Percentiles rank a stretch among this genome's conserved stretches.
These are phyloP conservation scores for Epichloe brachyelytri DNA, from an alignment of 2,329 filamentous ascomycete species.

Conservation along the genomic window DNA sequence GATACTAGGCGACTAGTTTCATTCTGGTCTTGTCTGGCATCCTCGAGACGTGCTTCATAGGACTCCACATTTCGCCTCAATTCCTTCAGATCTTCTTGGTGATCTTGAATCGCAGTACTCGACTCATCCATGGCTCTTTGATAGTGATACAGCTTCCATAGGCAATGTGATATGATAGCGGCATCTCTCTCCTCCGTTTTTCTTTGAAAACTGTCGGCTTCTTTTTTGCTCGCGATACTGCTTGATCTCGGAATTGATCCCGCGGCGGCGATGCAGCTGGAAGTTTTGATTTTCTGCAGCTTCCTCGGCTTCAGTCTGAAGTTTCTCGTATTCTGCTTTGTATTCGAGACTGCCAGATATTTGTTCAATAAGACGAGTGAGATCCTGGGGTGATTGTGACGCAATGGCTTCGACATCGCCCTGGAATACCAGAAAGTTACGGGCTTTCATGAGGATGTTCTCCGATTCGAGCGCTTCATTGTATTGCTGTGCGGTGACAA, in stretches of 20 bases:
- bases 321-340: slow-evolving; percentile 81
- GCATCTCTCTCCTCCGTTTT: slow-evolving; percentile 85
- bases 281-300: slow-evolving; percentile 80
- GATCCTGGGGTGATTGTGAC: slow-evolving; percentile 83
- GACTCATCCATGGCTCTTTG: slow-evolving; percentile 89
- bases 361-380: slow-evolving; percentile 90
- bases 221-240: slow-evolving; percentile 94
- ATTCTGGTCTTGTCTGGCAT: slow-evolving; percentile 71
- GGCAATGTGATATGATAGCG: slow-evolving; percentile 80
- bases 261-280: slow-evolving; percentile 77
- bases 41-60: slow-evolving; percentile 67
- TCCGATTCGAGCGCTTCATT: slow-evolving; percentile 85
- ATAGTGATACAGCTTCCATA: slow-evolving; percentile 96
- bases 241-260: slow-evolving; percentile 95
- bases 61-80: slow-evolving; percentile 77
- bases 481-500: slow-evolving; percentile 82
- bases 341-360: slow-evolving; percentile 93
- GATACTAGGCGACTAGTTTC: slow-evolving; percentile 62
- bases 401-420: slow-evolving; percentile 96
- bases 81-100: slow-evolving; percentile 91
- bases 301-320: slow-evolving; percentile 78
- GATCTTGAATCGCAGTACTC: slow-evolving; percentile 76
- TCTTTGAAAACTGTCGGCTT: slow-evolving; percentile 83
- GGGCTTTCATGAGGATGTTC: slow-evolving; percentile 94
- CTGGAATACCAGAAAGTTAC: slow-evolving; percentile 97